Evolutionary conservation across 2,329 filamentous ascomycete species (phyloP).

Genomic region (Ascosphaera aggregata): DNA sequence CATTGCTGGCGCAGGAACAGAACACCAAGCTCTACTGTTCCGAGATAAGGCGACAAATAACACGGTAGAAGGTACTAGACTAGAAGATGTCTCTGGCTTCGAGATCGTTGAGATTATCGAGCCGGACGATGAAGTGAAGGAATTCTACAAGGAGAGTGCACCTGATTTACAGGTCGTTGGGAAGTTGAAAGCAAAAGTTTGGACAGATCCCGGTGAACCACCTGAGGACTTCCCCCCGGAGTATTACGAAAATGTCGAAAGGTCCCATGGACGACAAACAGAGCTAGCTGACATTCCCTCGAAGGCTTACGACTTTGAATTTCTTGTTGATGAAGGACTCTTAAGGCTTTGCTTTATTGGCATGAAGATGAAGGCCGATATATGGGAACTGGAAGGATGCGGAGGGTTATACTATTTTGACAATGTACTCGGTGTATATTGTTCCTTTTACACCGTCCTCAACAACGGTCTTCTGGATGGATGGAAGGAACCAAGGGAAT

Average conservation of each 20-base stretch:
- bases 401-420: conserved; percentile 43
- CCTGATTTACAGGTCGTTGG: conserved; percentile 28
- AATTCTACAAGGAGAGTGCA: conserved; percentile 24
- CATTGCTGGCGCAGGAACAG: conserved; percentile 23
- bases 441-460: conserved; percentile 40
- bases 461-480: conserved; percentile 44
- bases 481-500: conserved; percentile 33
- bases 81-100: conserved; percentile 31
- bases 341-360: conserved; percentile 37
- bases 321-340: conserved; percentile 44
- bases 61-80: conserved; percentile 18
- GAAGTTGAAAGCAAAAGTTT: conserved; percentile 27
- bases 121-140: conserved; percentile 20
- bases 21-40: conserved; percentile 17
- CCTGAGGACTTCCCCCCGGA: conserved; percentile 14
- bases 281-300: conserved; percentile 14
- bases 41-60: conserved; percentile 12
- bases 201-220: conserved; percentile 20
- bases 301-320: conserved; percentile 18
- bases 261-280: conserved; percentile 10
- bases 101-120: conserved; percentile 32
- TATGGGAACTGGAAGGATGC: conserved; percentile 30
- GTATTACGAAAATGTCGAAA: conserved; percentile 4
- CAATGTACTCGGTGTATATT: conserved; percentile 28
- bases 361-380: conserved; percentile 33